Evolutionary conservation across 495 filamentous ascomycete genomes (phyloP), one percentile per base, ranked within the genome.

Genomic region (Aspergillus ellipticus): DNA sequence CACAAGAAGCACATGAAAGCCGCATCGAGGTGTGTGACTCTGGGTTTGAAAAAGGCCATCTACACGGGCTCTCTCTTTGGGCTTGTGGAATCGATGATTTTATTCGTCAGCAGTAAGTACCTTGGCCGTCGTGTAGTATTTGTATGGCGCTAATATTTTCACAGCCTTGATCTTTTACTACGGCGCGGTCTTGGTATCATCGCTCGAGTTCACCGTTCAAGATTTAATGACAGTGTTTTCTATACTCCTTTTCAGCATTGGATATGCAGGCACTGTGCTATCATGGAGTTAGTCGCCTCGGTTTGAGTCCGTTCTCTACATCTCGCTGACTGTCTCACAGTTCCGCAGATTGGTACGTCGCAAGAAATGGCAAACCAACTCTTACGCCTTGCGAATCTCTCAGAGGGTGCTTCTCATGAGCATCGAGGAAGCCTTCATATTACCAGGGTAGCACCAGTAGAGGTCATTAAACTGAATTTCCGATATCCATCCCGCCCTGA

Each of bases 131-230:
- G n/a, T 46, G 28, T 19, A 4, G 28, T 6, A n/a, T 42, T 13
- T 4, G 6, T n/a, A 19, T 31, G 54, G 9, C 26, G 17, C 53
- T 68, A 37, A 64, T 42, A 53, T 15, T 28, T 28, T n/a, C 51
- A 16, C 16, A 83, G 90, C 91, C 0, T 66, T 96, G 19, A 81
- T 96, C 16, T 94, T 95, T 66, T 96, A 87, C 70, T 94, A 89
- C 66, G 90, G 89, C 4, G 80, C 88, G 0, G 68, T 81, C 4
- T 72, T 96, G 8, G 79, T 85, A 33, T 72, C 75, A 5, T 66
- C 64, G 8, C 64, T 74, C 2, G 56, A 77, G 15, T 79, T 71
- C 58, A 64, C 71, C 24, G 67, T 86, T 1, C 70, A 81, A 1
- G 74, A 81, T 16, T 81, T 95, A 37, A 65, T 97, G 51, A 79